Conservation (phyloP, 116 monocot species). For the Cymodocea nodosa region DNA sequence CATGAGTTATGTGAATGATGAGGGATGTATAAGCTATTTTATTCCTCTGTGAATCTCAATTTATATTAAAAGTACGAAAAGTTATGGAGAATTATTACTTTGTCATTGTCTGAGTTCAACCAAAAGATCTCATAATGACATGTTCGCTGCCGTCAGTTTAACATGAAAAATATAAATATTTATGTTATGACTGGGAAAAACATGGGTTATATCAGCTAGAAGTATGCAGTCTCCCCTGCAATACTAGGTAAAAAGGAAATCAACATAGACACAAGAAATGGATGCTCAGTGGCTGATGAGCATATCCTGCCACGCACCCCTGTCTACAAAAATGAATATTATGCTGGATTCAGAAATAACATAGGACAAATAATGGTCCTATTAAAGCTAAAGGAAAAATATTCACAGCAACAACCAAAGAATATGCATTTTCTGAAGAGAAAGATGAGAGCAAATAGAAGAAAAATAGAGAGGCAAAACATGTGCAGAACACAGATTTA, state of each 20-base stretch:
- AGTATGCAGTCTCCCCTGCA: too few relatives aligned
- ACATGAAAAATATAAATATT: too few relatives aligned
- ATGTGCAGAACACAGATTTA: too few relatives aligned
- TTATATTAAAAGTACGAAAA: too few relatives aligned
- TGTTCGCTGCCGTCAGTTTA: too few relatives aligned
- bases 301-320: constrained; percentile 84
- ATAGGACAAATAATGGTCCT: background rate
- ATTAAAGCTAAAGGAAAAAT: background rate
- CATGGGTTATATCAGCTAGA: background rate
- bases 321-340: constrained; percentile 27
- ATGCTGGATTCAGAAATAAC: background rate
- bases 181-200: background rate
- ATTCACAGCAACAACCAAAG: background rate
- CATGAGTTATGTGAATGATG: background rate
- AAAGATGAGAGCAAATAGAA: too few relatives aligned
- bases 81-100: background rate
- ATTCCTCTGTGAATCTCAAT: too few relatives aligned
- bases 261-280: constrained; percentile 59
- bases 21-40: too few relatives aligned
- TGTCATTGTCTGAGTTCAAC: background rate
- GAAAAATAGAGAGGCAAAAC: too few relatives aligned
- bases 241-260: too few relatives aligned
- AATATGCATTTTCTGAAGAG: background rate
- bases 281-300: constrained; percentile 48
- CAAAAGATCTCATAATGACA: too few relatives aligned